A percentile compares a stretch with the other conserved stretches of the same genome.
Conservation (phyloP, 306 rosid species). For the Vigna trinervia region DNA sequence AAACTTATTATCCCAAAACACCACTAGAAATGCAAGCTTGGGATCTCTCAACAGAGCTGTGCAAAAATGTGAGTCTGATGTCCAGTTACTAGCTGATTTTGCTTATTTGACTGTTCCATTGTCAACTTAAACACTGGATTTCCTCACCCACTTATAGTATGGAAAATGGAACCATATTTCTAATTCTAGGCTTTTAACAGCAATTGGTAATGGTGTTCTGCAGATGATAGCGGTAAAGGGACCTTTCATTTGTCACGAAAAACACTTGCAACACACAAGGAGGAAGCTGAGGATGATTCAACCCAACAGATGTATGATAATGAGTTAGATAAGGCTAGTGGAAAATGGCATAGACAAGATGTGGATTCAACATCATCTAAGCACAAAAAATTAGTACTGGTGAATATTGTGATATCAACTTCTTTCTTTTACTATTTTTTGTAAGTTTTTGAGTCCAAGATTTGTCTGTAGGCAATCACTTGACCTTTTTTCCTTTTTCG, state of each 20-base stretch:
- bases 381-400: slow-evolving; percentile 50
- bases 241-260: slow-evolving; percentile 61
- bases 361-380: slow-evolving; percentile 41
- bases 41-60: slow-evolving; percentile 53
- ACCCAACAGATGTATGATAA: slow-evolving; percentile 53
- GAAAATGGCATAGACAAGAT: slow-evolving; percentile 47
- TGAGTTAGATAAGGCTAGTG: slow-evolving; percentile 45
- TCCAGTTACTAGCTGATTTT: slow-evolving; percentile 60
- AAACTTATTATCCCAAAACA: slow-evolving; percentile 56
- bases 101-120: slow-evolving; percentile 54
- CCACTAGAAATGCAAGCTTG: slow-evolving; percentile 51
- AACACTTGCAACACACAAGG: slow-evolving; percentile 71
- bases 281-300: slow-evolving; percentile 71
- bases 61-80: slow-evolving; percentile 58
- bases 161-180: slow-evolving; percentile 54
- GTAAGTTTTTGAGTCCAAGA: slow-evolving; percentile 16
- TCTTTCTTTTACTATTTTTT: slow-evolving; percentile 21
- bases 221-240: slow-evolving; percentile 62
- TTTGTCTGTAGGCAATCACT: slow-evolving; percentile 19
- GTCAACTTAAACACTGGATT: slow-evolving; percentile 58
- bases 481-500: neutral
- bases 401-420: slow-evolving; percentile 33
- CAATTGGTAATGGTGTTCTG: slow-evolving; percentile 53
- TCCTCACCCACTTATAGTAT: slow-evolving; percentile 53
- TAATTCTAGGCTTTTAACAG: slow-evolving; percentile 45